Percentiles rank a stretch among this genome's conserved stretches.
Conservation (phyloP, 129 eudicot species). For the Lonicera japonica region DNA sequence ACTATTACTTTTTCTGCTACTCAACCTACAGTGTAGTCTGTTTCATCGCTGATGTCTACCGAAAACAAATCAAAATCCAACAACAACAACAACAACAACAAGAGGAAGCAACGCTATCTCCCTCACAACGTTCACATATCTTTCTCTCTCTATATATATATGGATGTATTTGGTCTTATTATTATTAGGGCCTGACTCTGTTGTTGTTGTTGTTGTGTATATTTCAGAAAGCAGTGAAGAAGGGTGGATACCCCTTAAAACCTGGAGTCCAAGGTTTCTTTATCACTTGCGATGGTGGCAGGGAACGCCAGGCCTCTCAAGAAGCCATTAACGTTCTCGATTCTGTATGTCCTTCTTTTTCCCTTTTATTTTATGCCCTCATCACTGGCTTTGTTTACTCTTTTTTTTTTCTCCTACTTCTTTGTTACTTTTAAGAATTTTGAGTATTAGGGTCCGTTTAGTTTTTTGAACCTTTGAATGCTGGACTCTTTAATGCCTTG, state of each 20-base stretch:
- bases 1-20: too few species aligned
- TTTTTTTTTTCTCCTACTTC: too few species aligned
- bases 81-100: slow-evolving; percentile 32
- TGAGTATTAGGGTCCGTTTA: too few species aligned
- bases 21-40: too few species aligned
- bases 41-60: slow-evolving; percentile 32
- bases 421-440: too few species aligned
- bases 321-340: slow-evolving; percentile 89
- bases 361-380: not conserved
- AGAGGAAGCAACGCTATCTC: slow-evolving; percentile 66
- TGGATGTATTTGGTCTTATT: not conserved
- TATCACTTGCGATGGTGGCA: slow-evolving; percentile 96
- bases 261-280: slow-evolving; percentile 95
- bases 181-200: not conserved
- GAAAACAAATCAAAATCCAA: slow-evolving; percentile 29
- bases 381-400: too few species aligned
- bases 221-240: slow-evolving; percentile 72
- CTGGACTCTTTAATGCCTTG: too few species aligned
- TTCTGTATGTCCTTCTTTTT: slow-evolving; percentile 38
- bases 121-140: slow-evolving; percentile 51
- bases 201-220: not conserved
- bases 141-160: slow-evolving; percentile 1
- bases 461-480: too few species aligned
- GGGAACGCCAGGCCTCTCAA: slow-evolving; percentile 83
- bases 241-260: slow-evolving; percentile 74